Base-by-base conservation (phyloP, 192 early-diverging fungal species). In the Backusella westeae region DNA sequence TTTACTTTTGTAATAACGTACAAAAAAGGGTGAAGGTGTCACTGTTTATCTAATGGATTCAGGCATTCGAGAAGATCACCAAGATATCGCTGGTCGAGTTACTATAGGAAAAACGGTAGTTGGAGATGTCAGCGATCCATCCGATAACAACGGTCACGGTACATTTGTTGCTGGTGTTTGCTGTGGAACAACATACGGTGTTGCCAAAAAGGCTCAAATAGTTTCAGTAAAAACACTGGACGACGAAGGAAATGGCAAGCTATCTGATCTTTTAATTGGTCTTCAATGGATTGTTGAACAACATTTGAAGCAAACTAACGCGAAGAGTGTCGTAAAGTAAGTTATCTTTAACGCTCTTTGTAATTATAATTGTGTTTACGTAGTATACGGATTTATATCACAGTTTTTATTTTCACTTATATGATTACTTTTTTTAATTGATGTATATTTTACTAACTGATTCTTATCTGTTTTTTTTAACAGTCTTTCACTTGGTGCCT, bases 31-130 rank as follows among this genome's bases (percentile, higher is more conserved):
- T 34, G 84, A 90, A 12, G 94, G 93, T 68, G 91, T 96, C 70
- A 93, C 93, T n/a, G 93, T 93, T 36, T 98, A 96, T 86, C 91
- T 99, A 8, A 91, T 99, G 36, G 97, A 99, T 87, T 97, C 97
- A 8, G 87, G 88, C 41, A 81, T 89, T 8, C 77, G 78, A 21
- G 78, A 75, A 36, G 73, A 77, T 12, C 87, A 87, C 49, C 67
- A 76, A 19, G 88, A 89, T 56, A 87, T 89, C 53, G 81, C 69
- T 34, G 88, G 88, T 29, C 77, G 88, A 69, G 87, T 88, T 5
- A 66, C 49, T 19, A 78, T 81, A 46, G 87, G 88, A 32, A 74
- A 79, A 26, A 80, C 80, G 0, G 82, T 87, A 42, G 75, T 83
- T 32, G 81, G 84, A 39, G 78, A 85, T 19, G 46, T 46, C 2